These are phyloP conservation scores for Akanthomyces dipterigenus DNA, from an alignment of 2,329 filamentous ascomycete genomes.

Conservation along the genomic window DNA sequence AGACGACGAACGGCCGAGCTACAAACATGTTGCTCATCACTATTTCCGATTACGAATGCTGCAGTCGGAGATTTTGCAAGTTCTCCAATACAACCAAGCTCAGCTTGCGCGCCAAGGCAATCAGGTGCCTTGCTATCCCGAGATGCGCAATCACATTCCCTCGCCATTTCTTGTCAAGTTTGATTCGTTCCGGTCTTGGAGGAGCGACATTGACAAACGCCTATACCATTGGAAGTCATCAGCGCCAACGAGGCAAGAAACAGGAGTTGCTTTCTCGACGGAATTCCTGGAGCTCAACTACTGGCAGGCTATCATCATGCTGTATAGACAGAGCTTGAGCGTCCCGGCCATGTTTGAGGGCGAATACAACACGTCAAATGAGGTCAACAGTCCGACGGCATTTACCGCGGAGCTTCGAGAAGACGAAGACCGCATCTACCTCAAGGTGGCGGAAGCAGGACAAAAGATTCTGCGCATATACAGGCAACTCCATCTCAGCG, in stretches of 20 bases:
- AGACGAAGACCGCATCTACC: conserved; percentile 85
- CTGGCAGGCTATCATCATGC: conserved; percentile 94
- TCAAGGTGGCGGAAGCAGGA: conserved; percentile 91
- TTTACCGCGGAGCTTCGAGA: conserved; percentile 61
- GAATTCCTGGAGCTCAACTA: conserved; percentile 94
- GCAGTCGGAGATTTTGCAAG: conserved; percentile 92
- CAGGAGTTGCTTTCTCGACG: conserved; percentile 80
- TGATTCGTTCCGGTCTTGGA: conserved; percentile 81
- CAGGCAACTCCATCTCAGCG: conserved; percentile 77
- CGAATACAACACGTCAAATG: conserved; percentile 62
- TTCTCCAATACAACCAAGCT: conserved; percentile 86
- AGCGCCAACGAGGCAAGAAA: conserved; percentile 69
- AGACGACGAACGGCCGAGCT: conserved; percentile 61
- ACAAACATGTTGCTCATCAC: conserved; percentile 86
- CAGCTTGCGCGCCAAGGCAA: conserved; percentile 64
- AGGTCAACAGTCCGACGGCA: conserved; percentile 56
- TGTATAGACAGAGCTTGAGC: conserved; percentile 84
- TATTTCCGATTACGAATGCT: conserved; percentile 84
- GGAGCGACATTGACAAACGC: conserved; percentile 76
- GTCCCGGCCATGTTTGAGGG: conserved; percentile 79
- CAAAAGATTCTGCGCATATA: conserved; percentile 90
- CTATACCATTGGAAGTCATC: conserved; percentile 81
- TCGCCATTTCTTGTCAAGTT: conserved; percentile 83
- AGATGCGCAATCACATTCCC: conserved; percentile 70
- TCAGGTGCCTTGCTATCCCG: conserved; percentile 59